Conservation (phyloP, 1,139 yeast genomes). For the Komagataea norvegica region DNA sequence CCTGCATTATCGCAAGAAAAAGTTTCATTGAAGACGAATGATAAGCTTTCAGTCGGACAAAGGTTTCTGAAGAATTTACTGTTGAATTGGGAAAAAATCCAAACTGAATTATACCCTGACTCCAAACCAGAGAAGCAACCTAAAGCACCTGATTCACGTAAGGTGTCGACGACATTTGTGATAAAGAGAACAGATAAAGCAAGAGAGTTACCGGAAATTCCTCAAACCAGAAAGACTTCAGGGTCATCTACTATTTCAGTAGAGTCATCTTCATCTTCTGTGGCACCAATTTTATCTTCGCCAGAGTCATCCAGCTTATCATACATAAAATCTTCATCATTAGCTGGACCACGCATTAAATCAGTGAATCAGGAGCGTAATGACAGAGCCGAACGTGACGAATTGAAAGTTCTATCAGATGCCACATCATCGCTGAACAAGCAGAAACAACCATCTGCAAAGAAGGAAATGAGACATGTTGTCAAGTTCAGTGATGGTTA, state of each 20-base stretch:
- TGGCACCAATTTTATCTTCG: neutral
- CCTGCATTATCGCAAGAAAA: conserved; percentile 51
- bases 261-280: neutral
- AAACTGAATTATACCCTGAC: conserved; percentile 3
- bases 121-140: conserved; percentile 5
- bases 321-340: conserved; percentile 4
- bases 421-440: conserved; percentile 22
- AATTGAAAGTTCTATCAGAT: conserved; percentile 17
- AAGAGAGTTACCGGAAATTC: conserved; percentile 5
- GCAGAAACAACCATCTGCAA: conserved; percentile 7
- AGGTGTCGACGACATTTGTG: conserved; percentile 5
- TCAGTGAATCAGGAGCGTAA: conserved; percentile 2
- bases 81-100: conserved; percentile 38
- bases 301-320: neutral
- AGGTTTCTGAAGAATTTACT: conserved; percentile 47
- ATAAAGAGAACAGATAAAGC: conserved; percentile 2
- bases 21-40: conserved; percentile 40
- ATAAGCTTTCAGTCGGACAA: conserved; percentile 44
- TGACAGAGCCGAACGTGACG: conserved; percentile 3
- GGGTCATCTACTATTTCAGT: neutral
- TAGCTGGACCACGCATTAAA: neutral
- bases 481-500: conserved; percentile 26
- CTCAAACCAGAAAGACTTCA: neutral
- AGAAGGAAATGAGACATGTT: conserved; percentile 5
- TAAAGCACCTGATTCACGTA: conserved; percentile 8